Evolutionary conservation across 192 early-diverging fungal genomes (phyloP).

Genomic region (Mortierella hygrophila): DNA sequence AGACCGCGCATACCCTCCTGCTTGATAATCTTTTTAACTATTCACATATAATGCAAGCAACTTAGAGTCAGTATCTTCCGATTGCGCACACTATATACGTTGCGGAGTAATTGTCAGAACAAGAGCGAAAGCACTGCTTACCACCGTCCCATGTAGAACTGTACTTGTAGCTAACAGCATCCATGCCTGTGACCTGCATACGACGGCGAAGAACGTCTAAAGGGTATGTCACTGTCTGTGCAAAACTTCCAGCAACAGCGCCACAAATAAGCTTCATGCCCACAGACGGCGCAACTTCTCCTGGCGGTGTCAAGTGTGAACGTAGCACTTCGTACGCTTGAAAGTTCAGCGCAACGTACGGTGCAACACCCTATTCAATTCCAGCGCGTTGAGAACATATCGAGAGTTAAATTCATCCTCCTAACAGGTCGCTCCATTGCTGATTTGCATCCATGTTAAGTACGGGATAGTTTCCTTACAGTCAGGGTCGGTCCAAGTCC

Average conservation of each 20-base stretch:
- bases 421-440: background rate
- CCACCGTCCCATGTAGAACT: constrained; percentile 79
- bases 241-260: constrained; percentile 82
- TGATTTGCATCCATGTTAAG: background rate
- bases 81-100: background rate
- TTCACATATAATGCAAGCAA: background rate
- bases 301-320: constrained; percentile 73
- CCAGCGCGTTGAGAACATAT: background rate
- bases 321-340: constrained; percentile 85
- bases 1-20: constrained; percentile 78
- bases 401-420: background rate
- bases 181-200: constrained; percentile 86
- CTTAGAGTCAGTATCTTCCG: background rate
- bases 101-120: background rate
- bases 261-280: constrained; percentile 77
- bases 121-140: constrained; percentile 1
- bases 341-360: constrained; percentile 87
- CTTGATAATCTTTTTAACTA: constrained; percentile 64
- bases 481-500: constrained; percentile 80
- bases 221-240: constrained; percentile 87
- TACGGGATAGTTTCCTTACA: constrained; percentile 30
- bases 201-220: constrained; percentile 82
- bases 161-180: constrained; percentile 77
- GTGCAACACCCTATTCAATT: constrained; percentile 72
- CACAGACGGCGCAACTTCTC: constrained; percentile 70